Conservation (phyloP, 371 early-diverging fungal genomes). For the Umbelopsis sp. region DNA sequence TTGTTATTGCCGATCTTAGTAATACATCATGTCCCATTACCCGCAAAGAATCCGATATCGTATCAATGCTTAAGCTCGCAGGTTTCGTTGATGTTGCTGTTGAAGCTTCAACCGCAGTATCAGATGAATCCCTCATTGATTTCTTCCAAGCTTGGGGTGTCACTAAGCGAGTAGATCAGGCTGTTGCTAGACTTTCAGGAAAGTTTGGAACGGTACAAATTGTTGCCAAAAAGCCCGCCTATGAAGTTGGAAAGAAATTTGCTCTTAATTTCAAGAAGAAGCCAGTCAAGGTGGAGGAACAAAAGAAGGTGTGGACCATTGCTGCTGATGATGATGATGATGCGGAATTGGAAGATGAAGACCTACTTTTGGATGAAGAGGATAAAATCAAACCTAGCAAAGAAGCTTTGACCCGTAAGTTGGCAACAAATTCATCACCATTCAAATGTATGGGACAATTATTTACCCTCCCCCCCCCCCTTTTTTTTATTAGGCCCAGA, state of each 20-base stretch:
- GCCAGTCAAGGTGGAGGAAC: slow-evolving; percentile 1
- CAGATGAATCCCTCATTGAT: slow-evolving; percentile 49
- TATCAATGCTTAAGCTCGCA: slow-evolving; percentile 48
- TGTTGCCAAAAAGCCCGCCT: slow-evolving; percentile 80
- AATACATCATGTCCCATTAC: slow-evolving; percentile 46
- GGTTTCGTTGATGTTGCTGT: slow-evolving; percentile 48
- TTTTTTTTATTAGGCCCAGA: slow-evolving; percentile 53
- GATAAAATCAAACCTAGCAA: slow-evolving; percentile 80
- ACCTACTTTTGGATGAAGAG: slow-evolving; percentile 83
- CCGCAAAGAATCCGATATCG: slow-evolving; percentile 43
- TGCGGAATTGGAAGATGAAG: slow-evolving; percentile 86
- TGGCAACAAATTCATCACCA: background rate
- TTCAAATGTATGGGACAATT: too few species aligned
- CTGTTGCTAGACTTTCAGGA: slow-evolving; percentile 50
- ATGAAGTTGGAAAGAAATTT: slow-evolving; percentile 78
- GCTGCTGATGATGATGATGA: slow-evolving; percentile 70
- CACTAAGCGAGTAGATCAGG: slow-evolving; percentile 40
- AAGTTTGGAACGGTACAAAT: slow-evolving; percentile 50
- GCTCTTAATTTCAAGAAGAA: slow-evolving; percentile 45
- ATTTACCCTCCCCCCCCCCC: too few species aligned
- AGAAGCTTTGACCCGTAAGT: slow-evolving; percentile 63
- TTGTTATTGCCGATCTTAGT: slow-evolving; percentile 35
- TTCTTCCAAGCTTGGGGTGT: slow-evolving; percentile 49
- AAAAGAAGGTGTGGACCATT: slow-evolving; percentile 62
- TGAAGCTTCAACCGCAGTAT: slow-evolving; percentile 26